These are phyloP conservation scores for Tricholoma terreum DNA, from an alignment of 768 basidiomycete species.

Conservation along the genomic window DNA sequence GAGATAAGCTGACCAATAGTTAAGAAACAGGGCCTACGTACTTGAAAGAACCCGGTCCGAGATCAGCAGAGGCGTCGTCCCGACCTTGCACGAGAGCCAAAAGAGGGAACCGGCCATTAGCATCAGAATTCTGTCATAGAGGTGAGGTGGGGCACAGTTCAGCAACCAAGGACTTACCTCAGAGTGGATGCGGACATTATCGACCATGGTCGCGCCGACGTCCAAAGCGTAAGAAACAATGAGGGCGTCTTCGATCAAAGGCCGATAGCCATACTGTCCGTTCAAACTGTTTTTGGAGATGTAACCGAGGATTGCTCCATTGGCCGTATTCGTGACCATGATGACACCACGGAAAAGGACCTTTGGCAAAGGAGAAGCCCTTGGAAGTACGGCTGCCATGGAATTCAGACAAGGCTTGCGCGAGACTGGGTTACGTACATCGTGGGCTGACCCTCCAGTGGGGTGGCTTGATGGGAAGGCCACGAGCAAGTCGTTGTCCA, in stretches of 20 bases:
- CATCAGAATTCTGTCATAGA: conserved; percentile 16
- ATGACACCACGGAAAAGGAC: conserved; percentile 9
- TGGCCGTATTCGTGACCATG: neutral
- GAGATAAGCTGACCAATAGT: neutral
- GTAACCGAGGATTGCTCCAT: conserved; percentile 3
- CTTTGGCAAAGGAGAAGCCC: conserved; percentile 11
- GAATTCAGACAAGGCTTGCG: neutral
- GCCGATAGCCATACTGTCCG: neutral
- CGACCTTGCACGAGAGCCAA: conserved; percentile 21
- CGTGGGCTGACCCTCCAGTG: neutral
- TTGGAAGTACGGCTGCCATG: conserved; percentile 6
- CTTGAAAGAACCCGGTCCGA: conserved; percentile 18
- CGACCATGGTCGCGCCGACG: conserved; percentile 1
- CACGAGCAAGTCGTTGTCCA: conserved; percentile 26
- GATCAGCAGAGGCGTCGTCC: conserved; percentile 10
- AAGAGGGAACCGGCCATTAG: conserved; percentile 5
- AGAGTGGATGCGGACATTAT: conserved; percentile 6
- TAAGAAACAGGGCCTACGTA: conserved; percentile 4
- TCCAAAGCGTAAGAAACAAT: conserved; percentile 1
- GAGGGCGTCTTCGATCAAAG: neutral
- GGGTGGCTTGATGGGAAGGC: conserved; percentile 23
- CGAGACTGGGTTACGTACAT: neutral
- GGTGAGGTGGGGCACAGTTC: neutral
- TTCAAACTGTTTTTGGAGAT: neutral
- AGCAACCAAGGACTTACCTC: conserved; percentile 3